These are phyloP conservation scores for Ceratocystis cacaofunesta DNA, from an alignment of 2,329 filamentous ascomycete species.

Conservation along the genomic window DNA sequence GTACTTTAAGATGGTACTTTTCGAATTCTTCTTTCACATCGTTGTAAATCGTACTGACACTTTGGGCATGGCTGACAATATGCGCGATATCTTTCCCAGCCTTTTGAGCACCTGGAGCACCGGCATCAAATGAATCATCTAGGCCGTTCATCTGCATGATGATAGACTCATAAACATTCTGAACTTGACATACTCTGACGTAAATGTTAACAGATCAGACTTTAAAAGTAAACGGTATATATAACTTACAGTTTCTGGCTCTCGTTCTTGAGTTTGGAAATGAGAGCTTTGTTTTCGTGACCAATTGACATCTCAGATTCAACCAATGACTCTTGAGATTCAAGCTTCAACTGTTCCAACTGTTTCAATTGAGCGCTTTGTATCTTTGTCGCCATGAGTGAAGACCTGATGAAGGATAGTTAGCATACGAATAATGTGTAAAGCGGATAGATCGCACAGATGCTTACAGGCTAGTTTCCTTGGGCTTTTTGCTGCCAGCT, in stretches of 20 bases:
- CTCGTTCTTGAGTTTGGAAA: slow-evolving; percentile 9
- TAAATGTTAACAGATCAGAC: not conserved
- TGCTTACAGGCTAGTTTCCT: slow-evolving; percentile 7
- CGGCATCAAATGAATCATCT: not conserved
- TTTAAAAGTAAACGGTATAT: too few species aligned
- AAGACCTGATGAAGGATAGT: not conserved
- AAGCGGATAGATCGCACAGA: not conserved
- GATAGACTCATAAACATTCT: slow-evolving; percentile 6
- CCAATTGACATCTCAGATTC: slow-evolving; percentile 10
- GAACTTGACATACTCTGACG: slow-evolving; percentile 2
- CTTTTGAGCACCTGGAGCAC: not conserved
- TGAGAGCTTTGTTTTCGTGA: slow-evolving; percentile 5
- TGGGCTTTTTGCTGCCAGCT: not conserved
- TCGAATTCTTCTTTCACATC: slow-evolving; percentile 10
- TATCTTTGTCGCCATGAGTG: slow-evolving; percentile 6
- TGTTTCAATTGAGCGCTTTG: slow-evolving; percentile 10
- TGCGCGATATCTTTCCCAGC: not conserved
- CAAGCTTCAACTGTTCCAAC: slow-evolving; percentile 2
- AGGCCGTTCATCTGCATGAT: not conserved
- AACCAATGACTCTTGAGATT: not conserved
- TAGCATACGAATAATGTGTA: not conserved
- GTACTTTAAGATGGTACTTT: not conserved
- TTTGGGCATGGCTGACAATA: not conserved
- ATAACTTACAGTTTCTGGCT: slow-evolving; percentile 12
- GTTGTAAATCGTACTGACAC: slow-evolving; percentile 11